These are phyloP conservation scores for Trichosporon inkin DNA, from an alignment of 1,284 basidiomycete species.

Conservation along the genomic window DNA sequence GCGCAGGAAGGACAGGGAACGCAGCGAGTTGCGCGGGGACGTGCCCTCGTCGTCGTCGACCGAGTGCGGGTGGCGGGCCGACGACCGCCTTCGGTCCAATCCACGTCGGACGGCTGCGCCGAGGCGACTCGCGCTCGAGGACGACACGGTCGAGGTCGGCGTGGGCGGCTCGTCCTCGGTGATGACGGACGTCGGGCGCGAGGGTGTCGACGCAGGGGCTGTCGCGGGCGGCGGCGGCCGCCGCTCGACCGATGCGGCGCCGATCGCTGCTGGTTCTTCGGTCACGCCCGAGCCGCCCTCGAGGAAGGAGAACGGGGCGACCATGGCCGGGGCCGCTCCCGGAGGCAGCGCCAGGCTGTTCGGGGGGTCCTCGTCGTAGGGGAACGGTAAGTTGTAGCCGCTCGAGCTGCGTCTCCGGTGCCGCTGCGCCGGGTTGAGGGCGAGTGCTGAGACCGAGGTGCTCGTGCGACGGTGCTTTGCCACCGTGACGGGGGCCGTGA, in stretches of 20 bases:
- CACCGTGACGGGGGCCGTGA: neutral
- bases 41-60: neutral
- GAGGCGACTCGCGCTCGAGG: neutral
- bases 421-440: neutral
- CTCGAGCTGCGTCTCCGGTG: neutral
- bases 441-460: neutral
- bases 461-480: constrained; percentile 4
- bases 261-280: neutral
- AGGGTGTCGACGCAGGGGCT: neutral
- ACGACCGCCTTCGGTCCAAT: neutral
- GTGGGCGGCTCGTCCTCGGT: neutral
- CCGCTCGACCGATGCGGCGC: neutral
- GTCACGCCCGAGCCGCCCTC: neutral
- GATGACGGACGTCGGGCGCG: neutral
- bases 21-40: neutral
- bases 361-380: neutral
- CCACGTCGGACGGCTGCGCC: neutral
- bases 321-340: neutral
- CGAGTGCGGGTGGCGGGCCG: neutral
- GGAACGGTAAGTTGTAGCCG: neutral
- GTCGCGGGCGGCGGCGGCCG: neutral
- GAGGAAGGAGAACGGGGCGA: neutral
- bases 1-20: neutral
- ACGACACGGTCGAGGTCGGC: neutral
- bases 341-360: neutral